Evolutionary conservation across 176 grass and related monocot genomes (phyloP).

Genomic region (Juncus effusus): DNA sequence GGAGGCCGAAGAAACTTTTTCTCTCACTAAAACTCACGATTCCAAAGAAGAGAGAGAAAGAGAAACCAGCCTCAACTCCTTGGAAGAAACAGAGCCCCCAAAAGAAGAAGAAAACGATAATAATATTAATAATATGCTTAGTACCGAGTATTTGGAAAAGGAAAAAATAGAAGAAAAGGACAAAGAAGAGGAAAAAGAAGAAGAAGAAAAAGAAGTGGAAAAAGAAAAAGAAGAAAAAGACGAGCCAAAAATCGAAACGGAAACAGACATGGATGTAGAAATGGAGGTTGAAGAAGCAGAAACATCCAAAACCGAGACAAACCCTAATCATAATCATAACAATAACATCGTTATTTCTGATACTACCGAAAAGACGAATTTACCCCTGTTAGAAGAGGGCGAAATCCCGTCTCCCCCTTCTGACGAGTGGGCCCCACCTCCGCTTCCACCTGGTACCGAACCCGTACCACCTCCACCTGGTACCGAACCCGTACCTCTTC

Average conservation of each 20-base stretch:
- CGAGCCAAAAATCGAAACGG: not conserved
- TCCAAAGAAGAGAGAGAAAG: conserved; percentile 31
- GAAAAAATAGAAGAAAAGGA: conserved; percentile 26
- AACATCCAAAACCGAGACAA: conserved; percentile 31
- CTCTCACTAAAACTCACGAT: conserved; percentile 22
- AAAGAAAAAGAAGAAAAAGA: conserved; percentile 9
- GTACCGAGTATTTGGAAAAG: conserved; percentile 13
- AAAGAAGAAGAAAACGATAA: conserved; percentile 33
- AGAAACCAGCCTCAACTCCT: conserved; percentile 18
- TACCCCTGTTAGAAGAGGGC: conserved; percentile 45
- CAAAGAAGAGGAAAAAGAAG: conserved; percentile 33
- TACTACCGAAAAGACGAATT: not conserved
- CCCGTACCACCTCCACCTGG: conserved; percentile 53
- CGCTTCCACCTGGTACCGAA: conserved; percentile 70
- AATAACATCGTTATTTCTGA: not conserved
- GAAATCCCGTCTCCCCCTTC: conserved; percentile 57
- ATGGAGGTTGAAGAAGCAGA: conserved; percentile 93
- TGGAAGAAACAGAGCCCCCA: conserved; percentile 31
- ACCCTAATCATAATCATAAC: conserved; percentile 11
- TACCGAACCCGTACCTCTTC: conserved; percentile 27
- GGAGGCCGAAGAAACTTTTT: conserved; percentile 48
- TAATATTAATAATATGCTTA: not conserved
- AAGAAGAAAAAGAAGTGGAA: conserved; percentile 12
- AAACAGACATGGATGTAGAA: conserved; percentile 88
- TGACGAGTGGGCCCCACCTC: conserved; percentile 82